Evolutionary conservation across 176 grass and related monocot genomes (phyloP), one percentile per base, ranked within the genome.

Genomic region (Pontederia paniculata): DNA sequence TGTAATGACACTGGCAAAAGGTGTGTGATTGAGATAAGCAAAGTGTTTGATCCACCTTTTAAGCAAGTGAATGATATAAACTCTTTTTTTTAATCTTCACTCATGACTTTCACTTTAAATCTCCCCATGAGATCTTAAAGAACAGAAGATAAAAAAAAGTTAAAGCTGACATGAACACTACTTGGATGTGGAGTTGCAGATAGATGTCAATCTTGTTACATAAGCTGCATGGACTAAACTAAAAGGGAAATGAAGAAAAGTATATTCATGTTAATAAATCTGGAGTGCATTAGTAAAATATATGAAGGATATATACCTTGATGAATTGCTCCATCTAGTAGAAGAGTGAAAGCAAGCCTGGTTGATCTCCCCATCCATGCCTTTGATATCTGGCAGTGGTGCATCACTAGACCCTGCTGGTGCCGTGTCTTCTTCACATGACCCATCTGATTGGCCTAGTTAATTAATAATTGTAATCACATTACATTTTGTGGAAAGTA

Each of bases 381-480:
- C 48, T 43, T 52, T 51, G 14, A 42, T 46, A 21, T 66, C 63
- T 14, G 52, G 18, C 17, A 46, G 21, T 43, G 49, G 52, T 17
- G 50, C 44, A 42, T 60, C 41, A n/a, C 43, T 15, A 21, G 16
- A 6, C 2, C 43, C 55, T 5, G 45, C n/a, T 14, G 17, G 44
- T 17, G 55, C 67, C 42, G 49, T 50, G 21, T 59, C 68, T 51
- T 70, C 68, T 42, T 70, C 68, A 1, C 56, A 20, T 4, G 55
- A 70, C 11, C 55, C 68, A 42, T 70, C 68, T 19, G 55, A 70
- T 70, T 50, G 68, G 23, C 68, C 68, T 70, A 50, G 45, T 37
- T 37, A 37, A 37, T 37, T 37, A 37, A 37, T 37, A 37, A 37
- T 37, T 37, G n/a, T n/a, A n/a, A n/a, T n/a, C n/a, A n/a, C n/a